Evolutionary conservation across 495 filamentous ascomycete genomes (phyloP), one percentile per base, ranked within the genome.

Genomic region (Halenospora varia): DNA sequence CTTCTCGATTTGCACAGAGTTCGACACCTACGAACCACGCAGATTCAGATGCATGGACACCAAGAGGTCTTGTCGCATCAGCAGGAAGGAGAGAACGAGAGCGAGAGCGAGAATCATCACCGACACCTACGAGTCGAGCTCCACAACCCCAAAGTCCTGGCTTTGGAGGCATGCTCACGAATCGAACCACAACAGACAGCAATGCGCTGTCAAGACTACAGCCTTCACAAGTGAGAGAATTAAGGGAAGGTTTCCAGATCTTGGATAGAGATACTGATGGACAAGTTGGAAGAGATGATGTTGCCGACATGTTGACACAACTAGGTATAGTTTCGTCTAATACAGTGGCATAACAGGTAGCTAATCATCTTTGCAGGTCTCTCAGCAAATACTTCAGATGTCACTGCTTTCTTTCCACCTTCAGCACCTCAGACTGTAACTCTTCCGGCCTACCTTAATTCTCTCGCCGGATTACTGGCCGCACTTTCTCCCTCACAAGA

Each of bases 171-270:
- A 62, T 61, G 51, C 66, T 65, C 11, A 55, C 67, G 2, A 56
- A 67, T 11, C 63, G 63, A 51, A 56, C 17, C 3, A 35, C 24
- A 20, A 35, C 40, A 22, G 54, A 70, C 47, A 74, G 72, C 25
- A 88, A 83, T 65, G 79, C 84, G 0, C 69, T 89, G 17, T 77
- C 81, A 0, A 83, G 83, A 53, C 61, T 91, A 45, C 80, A 86
- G 17, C 77, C 86, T 10, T 74, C 85, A 19, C 88, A 89, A 66
- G 78, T 90, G 4, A 75, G 86, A 51, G 83, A 88, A 55, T 81
- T 97, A 71, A 80, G 90, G 54, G 90, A 96, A 66, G 88, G 85
- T 0, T 97, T 96, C 70, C 85, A 90, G 69, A 88, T 95, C 48
- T 77, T 97, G 24, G 92, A 96, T 64, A 77, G 88, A 57, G 83